These are phyloP conservation scores for Plasmodium ovale DNA, from an alignment of 169 alveolate genomes.

Conservation along the genomic window DNA sequence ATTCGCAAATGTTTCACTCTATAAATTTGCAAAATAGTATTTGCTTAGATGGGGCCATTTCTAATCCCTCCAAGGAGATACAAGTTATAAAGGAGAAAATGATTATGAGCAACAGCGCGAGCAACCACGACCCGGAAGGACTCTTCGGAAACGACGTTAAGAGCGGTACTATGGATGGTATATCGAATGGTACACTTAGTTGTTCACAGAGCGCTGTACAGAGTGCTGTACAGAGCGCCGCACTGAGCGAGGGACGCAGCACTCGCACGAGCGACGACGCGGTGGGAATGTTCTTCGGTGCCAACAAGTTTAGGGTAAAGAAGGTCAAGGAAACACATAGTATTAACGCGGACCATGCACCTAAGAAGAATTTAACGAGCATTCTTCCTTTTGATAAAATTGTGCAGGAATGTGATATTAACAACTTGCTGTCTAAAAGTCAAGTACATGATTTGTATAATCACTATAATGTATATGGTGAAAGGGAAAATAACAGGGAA, in stretches of 20 bases:
- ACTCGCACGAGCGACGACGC: not conserved
- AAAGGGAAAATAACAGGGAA: not conserved
- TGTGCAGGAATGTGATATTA: slow-evolving; percentile 25
- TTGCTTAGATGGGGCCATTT: not conserved
- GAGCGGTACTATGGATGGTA: no score
- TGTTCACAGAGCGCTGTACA: no score
- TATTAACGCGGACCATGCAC: not conserved
- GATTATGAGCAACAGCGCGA: not conserved
- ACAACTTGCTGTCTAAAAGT: slow-evolving; percentile 7
- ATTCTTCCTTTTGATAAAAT: slow-evolving; percentile 50
- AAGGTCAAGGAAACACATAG: slow-evolving; percentile 40
- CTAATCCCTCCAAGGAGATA: not conserved
- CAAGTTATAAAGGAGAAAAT: not conserved
- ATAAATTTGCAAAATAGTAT: not conserved
- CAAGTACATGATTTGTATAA: slow-evolving; percentile 41
- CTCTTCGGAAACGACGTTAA: no score
- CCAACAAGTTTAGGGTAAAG: slow-evolving; percentile 30
- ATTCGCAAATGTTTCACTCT: not conserved
- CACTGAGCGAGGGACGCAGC: not conserved
- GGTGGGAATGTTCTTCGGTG: slow-evolving; percentile 4
- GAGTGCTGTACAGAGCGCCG: no score
- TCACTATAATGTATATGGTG: slow-evolving; percentile 59
- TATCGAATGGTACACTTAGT: no score
- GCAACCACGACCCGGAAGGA: no score
- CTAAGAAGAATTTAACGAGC: slow-evolving; percentile 42